Evolutionary conservation across 1,284 basidiomycete genomes (phyloP), one percentile per base, ranked within the genome.

Genomic region (Laetiporus sulphureus): DNA sequence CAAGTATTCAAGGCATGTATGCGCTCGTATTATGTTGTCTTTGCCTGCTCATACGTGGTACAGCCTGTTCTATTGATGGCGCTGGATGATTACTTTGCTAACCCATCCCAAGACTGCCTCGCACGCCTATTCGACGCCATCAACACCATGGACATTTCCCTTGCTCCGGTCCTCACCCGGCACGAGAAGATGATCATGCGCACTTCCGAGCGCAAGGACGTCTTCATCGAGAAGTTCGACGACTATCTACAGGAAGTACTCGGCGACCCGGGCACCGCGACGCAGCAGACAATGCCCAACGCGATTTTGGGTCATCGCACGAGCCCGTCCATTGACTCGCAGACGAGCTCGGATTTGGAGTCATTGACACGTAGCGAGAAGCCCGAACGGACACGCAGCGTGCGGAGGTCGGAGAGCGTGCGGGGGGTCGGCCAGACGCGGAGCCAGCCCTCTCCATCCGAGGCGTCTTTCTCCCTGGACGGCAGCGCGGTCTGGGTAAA

Each of bases 31-130:
- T 36, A 4, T 21, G 16, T 36, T 19, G 11, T 36, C 6, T 8
- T 19, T 12, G 18, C 22, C n/a, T n/a, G n/a, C n/a, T n/a, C n/a
- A n/a, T n/a, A n/a, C n/a, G n/a, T n/a, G n/a, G n/a, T n/a, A n/a
- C 55, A 94, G 91, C 94, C 95, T 4, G 80, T 96, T 25, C 76
- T 99, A 3, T 69, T 97, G 0, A 83, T 98, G 55, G 95, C 95
- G 1, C 74, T 99, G 24, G 93, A 98, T 60, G 91, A 97, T 64
- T 99, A 98, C 67, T 93, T 96, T 62, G 70, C 75, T 29, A 76
- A 84, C 45, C 91, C 93, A 0, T 90, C 90, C 0, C 81, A 91
- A 57, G 88, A 91, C 51, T 89, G 89, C 54, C 77, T 98, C 11
- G 80, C 84, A 3, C 79, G 87, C 3, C 73, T 99, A 3, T 98